These are phyloP conservation scores for Rehmannia glutinosa DNA, from an alignment of 257 asterid genomes.

Conservation along the genomic window DNA sequence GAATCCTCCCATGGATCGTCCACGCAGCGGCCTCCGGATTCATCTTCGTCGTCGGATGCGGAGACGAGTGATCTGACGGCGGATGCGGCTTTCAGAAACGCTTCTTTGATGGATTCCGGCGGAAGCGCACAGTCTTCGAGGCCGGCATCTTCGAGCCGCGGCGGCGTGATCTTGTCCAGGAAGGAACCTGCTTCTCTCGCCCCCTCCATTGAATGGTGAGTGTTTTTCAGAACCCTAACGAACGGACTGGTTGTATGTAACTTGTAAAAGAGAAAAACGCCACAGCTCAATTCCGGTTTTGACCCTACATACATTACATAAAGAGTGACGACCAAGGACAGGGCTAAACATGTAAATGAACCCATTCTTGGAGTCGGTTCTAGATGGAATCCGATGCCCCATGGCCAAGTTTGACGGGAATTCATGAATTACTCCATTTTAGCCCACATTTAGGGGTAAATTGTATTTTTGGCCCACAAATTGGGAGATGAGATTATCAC, in stretches of 20 bases:
- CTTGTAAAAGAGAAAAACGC: too few relatives aligned
- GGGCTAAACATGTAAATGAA: too few relatives aligned
- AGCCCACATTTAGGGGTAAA: too few relatives aligned
- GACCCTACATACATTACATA: too few relatives aligned
- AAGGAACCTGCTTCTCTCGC: slow-evolving; percentile 36
- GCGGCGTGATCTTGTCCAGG: slow-evolving; percentile 56
- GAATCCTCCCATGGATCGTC: slow-evolving; percentile 54
- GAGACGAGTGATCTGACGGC: slow-evolving; percentile 57
- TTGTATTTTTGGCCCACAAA: too few relatives aligned
- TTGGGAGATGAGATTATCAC: too few relatives aligned
- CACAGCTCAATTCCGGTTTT: too few relatives aligned
- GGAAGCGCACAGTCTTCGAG: slow-evolving; percentile 92
- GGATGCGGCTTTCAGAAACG: slow-evolving; percentile 77
- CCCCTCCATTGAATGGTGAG: slow-evolving; percentile 32
- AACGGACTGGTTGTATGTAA: slow-evolving; percentile 14
- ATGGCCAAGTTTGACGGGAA: too few relatives aligned
- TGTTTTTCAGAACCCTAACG: neutral
- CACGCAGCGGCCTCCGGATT: slow-evolving; percentile 39
- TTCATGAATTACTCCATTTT: too few relatives aligned
- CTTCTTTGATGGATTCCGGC: slow-evolving; percentile 71
- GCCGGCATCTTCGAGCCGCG: slow-evolving; percentile 89
- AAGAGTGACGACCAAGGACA: too few relatives aligned
- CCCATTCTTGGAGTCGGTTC: too few relatives aligned
- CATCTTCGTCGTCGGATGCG: slow-evolving; percentile 38
- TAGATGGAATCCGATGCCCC: too few relatives aligned